A percentile compares a stretch with the other conserved stretches of the same genome.
These are phyloP conservation scores for Chalaropsis ovoidea DNA, from an alignment of 2,329 filamentous ascomycete species.

Conservation along the genomic window DNA sequence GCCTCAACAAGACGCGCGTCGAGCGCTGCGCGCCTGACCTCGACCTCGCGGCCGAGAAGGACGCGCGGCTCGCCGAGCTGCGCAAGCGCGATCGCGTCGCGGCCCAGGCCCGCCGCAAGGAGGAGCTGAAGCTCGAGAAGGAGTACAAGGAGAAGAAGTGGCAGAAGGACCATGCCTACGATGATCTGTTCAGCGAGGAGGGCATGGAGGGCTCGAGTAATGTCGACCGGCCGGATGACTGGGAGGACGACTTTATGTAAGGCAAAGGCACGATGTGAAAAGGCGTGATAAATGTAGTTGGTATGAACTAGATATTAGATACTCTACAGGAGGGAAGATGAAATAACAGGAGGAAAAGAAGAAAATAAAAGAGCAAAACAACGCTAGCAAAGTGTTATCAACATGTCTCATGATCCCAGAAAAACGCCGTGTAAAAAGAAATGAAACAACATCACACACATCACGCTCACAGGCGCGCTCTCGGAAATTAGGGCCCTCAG, in stretches of 20 bases:
- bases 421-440: background rate
- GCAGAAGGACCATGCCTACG: conserved; percentile 96
- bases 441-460: background rate
- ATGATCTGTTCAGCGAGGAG: conserved; percentile 79
- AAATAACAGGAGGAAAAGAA: background rate
- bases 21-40: conserved; percentile 59
- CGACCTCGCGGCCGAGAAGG: conserved; percentile 71
- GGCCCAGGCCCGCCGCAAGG: conserved; percentile 56
- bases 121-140: conserved; percentile 61
- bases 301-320: conserved; percentile 6
- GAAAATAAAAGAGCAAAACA: conserved; percentile 12
- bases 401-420: background rate
- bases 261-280: no score
- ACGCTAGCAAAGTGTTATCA: background rate
- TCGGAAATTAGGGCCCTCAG: conserved; percentile 19
- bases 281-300: no score
- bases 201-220: conserved; percentile 70
- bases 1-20: conserved; percentile 92
- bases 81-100: conserved; percentile 59
- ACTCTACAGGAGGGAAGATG: conserved; percentile 2
- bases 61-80: conserved; percentile 61
- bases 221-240: conserved; percentile 66
- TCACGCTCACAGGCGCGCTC: background rate
- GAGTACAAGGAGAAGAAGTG: conserved; percentile 83
- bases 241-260: conserved; percentile 88